phyloP scores from a whole-genome alignment of 2,329 filamentous ascomycete species.

The Diplodia seriata region DNA sequence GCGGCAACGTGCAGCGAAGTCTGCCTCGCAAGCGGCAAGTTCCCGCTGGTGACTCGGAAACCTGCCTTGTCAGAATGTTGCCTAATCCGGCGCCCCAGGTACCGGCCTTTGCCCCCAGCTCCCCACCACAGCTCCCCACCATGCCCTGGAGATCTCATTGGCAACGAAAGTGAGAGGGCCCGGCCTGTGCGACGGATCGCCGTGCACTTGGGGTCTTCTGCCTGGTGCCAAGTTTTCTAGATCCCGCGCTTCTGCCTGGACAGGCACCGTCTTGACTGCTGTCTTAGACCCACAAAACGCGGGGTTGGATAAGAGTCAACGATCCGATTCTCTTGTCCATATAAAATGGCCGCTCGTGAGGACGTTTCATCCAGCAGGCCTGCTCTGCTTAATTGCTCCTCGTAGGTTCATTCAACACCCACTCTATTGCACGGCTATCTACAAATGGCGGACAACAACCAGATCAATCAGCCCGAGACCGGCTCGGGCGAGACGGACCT shows the following conservation, averaged over 20 bases:
- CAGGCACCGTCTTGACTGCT: background rate
- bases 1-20: background rate
- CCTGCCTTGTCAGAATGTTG: background rate
- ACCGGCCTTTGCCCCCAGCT: background rate
- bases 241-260: slow-evolving; percentile 15
- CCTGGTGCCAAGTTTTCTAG: slow-evolving; percentile 8
- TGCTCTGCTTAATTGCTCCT: background rate
- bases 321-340: background rate
- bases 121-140: too few species aligned
- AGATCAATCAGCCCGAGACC: background rate
- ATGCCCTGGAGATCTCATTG: background rate
- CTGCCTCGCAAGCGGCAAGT: slow-evolving; percentile 3
- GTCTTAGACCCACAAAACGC: background rate
- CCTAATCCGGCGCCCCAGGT: background rate
- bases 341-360: background rate
- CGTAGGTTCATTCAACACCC: background rate
- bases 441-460: slow-evolving; percentile 2
- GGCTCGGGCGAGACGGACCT: background rate
- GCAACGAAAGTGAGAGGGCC: too few species aligned
- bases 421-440: background rate
- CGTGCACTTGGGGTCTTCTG: background rate
- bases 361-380: background rate
- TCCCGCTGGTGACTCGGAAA: background rate
- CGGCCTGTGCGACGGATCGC: background rate
- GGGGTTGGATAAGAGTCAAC: slow-evolving; percentile 6